Conservation (phyloP, 192 early-diverging fungal genomes). For the Globomyces pollinis-pini region DNA sequence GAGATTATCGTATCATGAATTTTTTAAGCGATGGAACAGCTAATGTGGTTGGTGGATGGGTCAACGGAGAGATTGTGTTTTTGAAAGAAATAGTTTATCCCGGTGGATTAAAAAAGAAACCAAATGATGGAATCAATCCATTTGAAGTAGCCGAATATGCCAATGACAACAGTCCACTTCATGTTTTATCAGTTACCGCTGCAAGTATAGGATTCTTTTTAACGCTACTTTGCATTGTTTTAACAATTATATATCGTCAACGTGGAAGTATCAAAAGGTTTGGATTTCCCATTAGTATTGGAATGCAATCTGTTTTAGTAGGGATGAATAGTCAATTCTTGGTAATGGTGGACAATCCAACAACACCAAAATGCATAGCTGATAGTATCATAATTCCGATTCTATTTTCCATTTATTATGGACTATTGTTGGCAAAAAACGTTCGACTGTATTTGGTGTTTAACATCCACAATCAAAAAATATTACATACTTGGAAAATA, state of each 20-base stretch:
- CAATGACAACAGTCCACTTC: neutral
- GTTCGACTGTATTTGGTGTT: neutral
- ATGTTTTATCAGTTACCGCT: neutral
- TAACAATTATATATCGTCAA: neutral
- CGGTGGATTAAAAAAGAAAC: neutral
- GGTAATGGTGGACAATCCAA: conserved; percentile 5
- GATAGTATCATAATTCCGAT: neutral
- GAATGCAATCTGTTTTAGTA: neutral
- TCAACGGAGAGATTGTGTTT: neutral
- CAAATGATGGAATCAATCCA: neutral
- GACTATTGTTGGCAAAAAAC: conserved; percentile 3
- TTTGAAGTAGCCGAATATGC: neutral
- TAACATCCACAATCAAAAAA: neutral
- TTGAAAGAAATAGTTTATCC: neutral
- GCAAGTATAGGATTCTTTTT: neutral
- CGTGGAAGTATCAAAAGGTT: neutral
- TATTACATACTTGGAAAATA: neutral
- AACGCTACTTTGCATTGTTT: neutral
- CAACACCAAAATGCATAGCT: neutral
- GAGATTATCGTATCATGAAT: conserved; percentile 1
- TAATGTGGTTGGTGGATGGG: neutral
- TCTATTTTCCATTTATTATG: conserved; percentile 9
- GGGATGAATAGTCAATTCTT: conserved; percentile 1
- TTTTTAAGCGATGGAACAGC: neutral
- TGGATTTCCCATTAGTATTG: neutral